Conservation (phyloP, 2,329 filamentous ascomycete species). For the Penicillium sp. region DNA sequence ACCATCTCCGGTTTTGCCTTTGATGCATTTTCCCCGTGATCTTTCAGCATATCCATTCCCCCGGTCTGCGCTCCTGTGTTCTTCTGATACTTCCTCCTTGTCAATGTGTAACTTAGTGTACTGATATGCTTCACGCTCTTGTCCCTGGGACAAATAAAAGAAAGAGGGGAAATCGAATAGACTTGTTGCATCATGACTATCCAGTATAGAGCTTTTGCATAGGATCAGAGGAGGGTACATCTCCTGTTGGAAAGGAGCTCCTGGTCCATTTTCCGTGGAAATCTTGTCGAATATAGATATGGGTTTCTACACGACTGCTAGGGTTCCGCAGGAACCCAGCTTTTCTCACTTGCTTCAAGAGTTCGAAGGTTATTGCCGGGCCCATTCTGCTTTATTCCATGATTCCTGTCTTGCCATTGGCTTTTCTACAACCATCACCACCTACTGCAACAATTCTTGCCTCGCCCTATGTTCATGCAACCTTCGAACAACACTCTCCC, state of each 20-base stretch:
- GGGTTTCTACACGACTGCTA: not conserved
- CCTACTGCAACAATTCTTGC: not conserved
- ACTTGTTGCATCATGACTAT: constrained; percentile 16
- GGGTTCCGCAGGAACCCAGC: too few relatives aligned
- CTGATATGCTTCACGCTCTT: constrained; percentile 19
- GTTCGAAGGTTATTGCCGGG: too few relatives aligned
- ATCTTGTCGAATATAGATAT: not conserved
- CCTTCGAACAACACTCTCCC: constrained; percentile 6
- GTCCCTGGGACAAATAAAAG: constrained; percentile 8
- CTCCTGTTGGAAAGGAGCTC: not conserved
- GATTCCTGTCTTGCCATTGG: not conserved
- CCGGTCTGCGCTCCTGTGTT: constrained; percentile 18
- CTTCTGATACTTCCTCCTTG: constrained; percentile 6
- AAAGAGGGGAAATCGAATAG: constrained; percentile 24
- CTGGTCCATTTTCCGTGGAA: not conserved
- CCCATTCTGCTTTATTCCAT: too few relatives aligned
- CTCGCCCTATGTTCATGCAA: constrained; percentile 15
- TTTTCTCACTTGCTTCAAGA: too few relatives aligned
- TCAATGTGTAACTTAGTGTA: constrained; percentile 25
- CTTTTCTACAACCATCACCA: not conserved
- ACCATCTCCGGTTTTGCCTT: constrained; percentile 7
- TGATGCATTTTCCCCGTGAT: constrained; percentile 13
- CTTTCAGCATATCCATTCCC: constrained; percentile 20
- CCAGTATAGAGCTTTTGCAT: not conserved
- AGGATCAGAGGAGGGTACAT: not conserved